phyloP scores from a whole-genome alignment of 139 green algal species.

The Chlamydomonas schloesseri region DNA sequence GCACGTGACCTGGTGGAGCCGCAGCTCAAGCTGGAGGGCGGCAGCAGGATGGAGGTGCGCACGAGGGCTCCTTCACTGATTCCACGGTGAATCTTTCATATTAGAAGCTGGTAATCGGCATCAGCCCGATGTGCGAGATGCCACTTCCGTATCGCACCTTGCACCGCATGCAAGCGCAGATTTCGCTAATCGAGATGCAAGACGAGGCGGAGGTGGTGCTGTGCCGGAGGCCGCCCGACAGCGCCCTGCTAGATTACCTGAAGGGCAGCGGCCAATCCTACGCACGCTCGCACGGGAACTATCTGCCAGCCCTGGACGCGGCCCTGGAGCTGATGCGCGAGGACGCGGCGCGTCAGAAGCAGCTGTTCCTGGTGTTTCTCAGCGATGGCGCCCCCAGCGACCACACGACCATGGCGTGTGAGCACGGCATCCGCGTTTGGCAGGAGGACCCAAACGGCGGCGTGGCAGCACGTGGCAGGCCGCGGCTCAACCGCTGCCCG shows the following conservation, averaged over 20 bases:
- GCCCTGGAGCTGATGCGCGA: not conserved
- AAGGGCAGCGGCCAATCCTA: not conserved
- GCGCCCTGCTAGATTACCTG: conserved; percentile 6
- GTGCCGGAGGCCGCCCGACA: not conserved
- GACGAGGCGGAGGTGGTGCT: conserved; percentile 39
- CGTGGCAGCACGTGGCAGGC: not conserved
- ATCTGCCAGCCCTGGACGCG: conserved; percentile 23
- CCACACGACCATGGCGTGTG: not conserved
- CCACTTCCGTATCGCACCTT: no score
- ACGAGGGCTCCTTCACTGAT: no score
- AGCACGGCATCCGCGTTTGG: not conserved
- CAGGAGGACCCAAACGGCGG: not conserved
- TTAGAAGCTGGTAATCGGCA: no score
- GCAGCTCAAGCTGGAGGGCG: conserved; percentile 18
- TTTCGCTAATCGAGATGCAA: conserved; percentile 57
- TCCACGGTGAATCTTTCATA: no score
- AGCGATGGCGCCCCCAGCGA: not conserved
- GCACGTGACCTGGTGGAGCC: conserved; percentile 46
- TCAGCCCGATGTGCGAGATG: no score
- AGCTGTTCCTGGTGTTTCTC: not conserved
- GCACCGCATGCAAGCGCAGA: not conserved
- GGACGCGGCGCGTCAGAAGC: not conserved
- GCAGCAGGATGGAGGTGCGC: conserved; percentile 10
- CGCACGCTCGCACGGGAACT: conserved; percentile 53
- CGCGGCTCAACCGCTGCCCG: not conserved